Evolutionary conservation across 2,329 filamentous ascomycete genomes (phyloP), one percentile per base, ranked within the genome.

Genomic region (Penicillium griseofulvum): DNA sequence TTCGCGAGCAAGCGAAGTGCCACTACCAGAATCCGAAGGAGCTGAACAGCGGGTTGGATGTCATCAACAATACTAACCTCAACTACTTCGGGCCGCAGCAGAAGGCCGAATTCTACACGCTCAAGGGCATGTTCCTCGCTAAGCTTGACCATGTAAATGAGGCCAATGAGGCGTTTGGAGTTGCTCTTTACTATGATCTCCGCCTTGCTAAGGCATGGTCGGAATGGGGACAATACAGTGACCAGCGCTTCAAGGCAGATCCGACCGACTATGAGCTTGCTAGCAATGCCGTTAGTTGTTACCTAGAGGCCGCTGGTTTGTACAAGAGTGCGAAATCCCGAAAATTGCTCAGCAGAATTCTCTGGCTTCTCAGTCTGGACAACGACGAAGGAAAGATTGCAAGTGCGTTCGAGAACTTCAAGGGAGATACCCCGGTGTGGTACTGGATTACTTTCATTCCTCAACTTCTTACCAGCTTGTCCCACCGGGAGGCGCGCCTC

Each of bases 381-480:
- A 91, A 97, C 67, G 81, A 89, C 0, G 90, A 91, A 69, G 90
- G 90, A 12, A 87, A 84, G 36, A 87, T 99, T 57, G 88, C 90
- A 0, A 81, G 86, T 65, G 91, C 93, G 12, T 99, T 97, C 63
- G 91, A 96, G 62, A 90, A 93, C 64, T 99, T 94, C 78, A 97
- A 97, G 79, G 94, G 94, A 49, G 95, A 99, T 65, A 96, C 91
- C 2, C 91, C 92, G 0, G 91, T 96, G 12, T 99, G 94, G 94
- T 99, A 97, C 76, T 99, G 94, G 94, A 97, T 97, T 64, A 97
- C 93, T 0, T 99, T 96, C 72, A 97, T 99, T 60, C 94, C 94
- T 17, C 94, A 99, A 74, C 82, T 99, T 39, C 84, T 99, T 31
- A 93, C 91, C 41, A 94, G 93, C 49, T 81, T 99, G 48, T 90